phyloP scores from a whole-genome alignment of 2,329 filamentous ascomycete genomes.

The Colletotrichum sidae region DNA sequence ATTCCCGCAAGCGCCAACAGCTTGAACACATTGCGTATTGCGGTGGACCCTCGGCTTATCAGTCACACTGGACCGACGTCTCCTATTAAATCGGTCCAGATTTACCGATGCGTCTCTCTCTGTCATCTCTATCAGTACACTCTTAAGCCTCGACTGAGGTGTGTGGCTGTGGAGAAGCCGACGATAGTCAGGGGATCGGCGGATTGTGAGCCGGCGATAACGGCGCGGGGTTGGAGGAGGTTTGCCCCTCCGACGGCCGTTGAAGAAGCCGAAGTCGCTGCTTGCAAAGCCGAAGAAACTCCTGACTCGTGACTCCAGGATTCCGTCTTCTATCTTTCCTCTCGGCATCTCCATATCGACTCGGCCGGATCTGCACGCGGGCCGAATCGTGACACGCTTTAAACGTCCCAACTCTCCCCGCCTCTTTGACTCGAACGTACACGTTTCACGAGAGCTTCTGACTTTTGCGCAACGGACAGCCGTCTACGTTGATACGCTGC shows the following conservation, averaged over 20 bases:
- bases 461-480: too few species aligned
- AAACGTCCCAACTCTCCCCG: neutral
- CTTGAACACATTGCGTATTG: slow-evolving; percentile 8
- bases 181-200: neutral
- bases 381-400: slow-evolving; percentile 1
- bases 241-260: slow-evolving; percentile 9
- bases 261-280: slow-evolving; percentile 1
- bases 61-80: neutral
- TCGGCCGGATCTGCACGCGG: neutral
- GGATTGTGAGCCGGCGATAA: slow-evolving; percentile 22
- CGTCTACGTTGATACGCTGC: neutral
- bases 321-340: neutral
- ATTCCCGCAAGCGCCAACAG: neutral
- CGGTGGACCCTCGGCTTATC: slow-evolving; percentile 22
- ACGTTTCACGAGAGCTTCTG: neutral
- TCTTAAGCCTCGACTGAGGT: neutral
- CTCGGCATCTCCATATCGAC: neutral
- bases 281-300: neutral
- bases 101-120: slow-evolving; percentile 1
- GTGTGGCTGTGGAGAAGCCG: slow-evolving; percentile 13
- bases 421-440: neutral
- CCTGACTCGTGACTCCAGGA: neutral
- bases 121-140: neutral
- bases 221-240: slow-evolving; percentile 23
- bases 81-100: slow-evolving; percentile 10